Percentiles rank a stretch among this genome's conserved stretches.
Conservation (phyloP, 2,329 filamentous ascomycete genomes). For the Apiospora pterosperma region DNA sequence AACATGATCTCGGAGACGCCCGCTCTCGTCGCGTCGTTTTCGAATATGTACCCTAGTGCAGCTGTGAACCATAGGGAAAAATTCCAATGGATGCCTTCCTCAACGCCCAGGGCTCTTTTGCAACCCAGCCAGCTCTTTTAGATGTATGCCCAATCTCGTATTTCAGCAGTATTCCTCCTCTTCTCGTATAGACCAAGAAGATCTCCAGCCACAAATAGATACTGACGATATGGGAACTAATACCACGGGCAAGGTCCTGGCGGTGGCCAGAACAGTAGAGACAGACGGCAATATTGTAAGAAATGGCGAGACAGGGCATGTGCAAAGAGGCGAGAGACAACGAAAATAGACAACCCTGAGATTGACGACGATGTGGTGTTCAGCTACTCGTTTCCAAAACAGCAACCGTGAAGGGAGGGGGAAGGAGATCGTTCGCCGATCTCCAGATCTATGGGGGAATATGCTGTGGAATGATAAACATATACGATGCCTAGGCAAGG, state of each 20-base stretch:
- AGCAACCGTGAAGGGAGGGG: background rate
- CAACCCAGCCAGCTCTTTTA: background rate
- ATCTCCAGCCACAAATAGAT: background rate
- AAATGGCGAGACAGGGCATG: background rate
- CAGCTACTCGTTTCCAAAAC: background rate
- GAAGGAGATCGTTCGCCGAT: background rate
- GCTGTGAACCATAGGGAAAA: background rate
- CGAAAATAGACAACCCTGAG: background rate
- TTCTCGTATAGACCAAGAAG: background rate
- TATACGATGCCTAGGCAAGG: background rate
- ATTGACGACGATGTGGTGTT: background rate
- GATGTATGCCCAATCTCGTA: background rate
- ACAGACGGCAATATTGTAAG: background rate
- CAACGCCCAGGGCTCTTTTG: background rate
- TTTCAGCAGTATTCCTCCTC: background rate
- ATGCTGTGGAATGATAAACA: conserved; percentile 5
- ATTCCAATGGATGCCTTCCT: background rate
- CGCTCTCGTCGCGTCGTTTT: background rate
- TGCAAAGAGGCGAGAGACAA: background rate
- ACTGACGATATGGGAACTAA: background rate
- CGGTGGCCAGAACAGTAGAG: background rate
- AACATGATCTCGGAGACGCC: background rate
- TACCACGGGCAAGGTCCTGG: background rate
- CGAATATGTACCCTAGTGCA: background rate
- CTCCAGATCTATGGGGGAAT: conserved; percentile 11